phyloP scores from a whole-genome alignment of 768 basidiomycete genomes.

The Auricularia cornea region DNA sequence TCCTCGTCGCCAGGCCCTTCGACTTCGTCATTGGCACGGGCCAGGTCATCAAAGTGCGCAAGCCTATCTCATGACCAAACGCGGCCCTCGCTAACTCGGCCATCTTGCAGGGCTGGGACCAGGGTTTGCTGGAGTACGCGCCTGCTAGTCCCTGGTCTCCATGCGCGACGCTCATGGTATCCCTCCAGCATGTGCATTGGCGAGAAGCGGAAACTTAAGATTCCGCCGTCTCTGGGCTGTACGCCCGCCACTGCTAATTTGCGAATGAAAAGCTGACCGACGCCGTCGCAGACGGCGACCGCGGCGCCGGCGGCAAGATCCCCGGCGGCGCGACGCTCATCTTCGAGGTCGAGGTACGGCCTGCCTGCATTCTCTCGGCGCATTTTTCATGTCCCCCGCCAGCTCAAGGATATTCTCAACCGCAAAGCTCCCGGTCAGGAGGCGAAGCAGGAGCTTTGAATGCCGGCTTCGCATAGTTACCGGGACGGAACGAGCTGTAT shows the following conservation, averaged over 20 bases:
- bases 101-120: constrained; percentile 7
- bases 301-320: constrained; percentile 30
- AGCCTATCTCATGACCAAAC: neutral
- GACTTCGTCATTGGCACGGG: constrained; percentile 6
- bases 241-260: constrained; percentile 7
- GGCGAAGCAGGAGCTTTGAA: constrained; percentile 9
- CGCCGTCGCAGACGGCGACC: constrained; percentile 8
- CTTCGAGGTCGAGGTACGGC: constrained; percentile 26
- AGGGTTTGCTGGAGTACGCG: constrained; percentile 7
- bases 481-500: no score
- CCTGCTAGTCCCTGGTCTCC: neutral
- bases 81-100: no score
- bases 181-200: constrained; percentile 23
- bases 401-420: constrained; percentile 28
- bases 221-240: constrained; percentile 29
- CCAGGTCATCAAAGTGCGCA: constrained; percentile 5
- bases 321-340: constrained; percentile 25
- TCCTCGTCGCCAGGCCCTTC: constrained; percentile 1
- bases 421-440: neutral
- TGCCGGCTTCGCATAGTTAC: neutral
- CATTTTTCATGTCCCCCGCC: neutral
- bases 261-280: neutral
- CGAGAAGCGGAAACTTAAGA: constrained; percentile 30
- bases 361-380: neutral
- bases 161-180: neutral